Evolutionary conservation across 768 basidiomycete genomes (phyloP), one percentile per base, ranked within the genome.

Genomic region (Tricholoma sp.): DNA sequence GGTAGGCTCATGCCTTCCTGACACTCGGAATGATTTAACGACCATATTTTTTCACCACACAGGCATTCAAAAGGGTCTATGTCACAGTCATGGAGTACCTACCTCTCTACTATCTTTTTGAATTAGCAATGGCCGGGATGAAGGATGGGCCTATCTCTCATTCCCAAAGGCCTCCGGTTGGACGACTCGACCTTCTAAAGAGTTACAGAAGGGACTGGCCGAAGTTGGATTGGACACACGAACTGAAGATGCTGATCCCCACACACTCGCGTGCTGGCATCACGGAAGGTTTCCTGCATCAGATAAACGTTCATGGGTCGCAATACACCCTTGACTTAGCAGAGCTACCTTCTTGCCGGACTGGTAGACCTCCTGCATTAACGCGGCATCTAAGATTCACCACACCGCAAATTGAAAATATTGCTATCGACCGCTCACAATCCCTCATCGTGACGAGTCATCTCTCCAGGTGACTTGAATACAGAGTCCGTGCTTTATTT

Each of bases 141-240:
- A 73, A 73, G 60, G 79, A 81, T 63, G 81, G 81, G 5, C 70
- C 74, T 17, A 73, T 71, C 34, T 67, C 76, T 31, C 67, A 74
- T 58, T 65, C 70, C 34, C 67, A 67, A 36, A 70, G 71, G 13
- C 68, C 77, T 10, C 71, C 75, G 34, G 61, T 71, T 41, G 66
- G 69, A 44, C 79, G 80, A 53, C 73, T 80, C 34, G 74, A 79
- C 53, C 67, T 80, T 52, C 69, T 83, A 32, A 55, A 70, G 54
- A 69, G 70, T 34, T 81, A 79, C 66, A 75, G 73, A 61, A 73
- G 69, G 55, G 78, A 80, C 60, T 81, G 80, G 79, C 78, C 77
- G 20, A 70, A 62, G 52, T 70, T 81, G 39, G 61, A 68, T 52
- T 80, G 80, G 79, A 74, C 73, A 42, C 74, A 78, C 34, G 80